Conservation (phyloP, 2,329 filamentous ascomycete species). For the Cadophora luteo-olivacea region DNA sequence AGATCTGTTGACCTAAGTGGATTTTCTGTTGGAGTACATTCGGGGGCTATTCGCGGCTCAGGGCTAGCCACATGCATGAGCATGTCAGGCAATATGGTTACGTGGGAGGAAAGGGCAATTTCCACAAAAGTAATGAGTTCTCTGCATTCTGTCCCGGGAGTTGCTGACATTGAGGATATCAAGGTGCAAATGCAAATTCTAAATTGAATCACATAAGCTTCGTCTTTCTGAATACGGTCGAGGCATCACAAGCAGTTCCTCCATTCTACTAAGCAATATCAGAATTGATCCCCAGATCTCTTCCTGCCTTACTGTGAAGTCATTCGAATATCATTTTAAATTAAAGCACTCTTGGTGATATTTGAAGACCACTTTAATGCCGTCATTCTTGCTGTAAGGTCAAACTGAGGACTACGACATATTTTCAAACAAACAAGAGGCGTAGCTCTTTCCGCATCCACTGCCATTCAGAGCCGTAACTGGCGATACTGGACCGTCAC, state of each 20-base stretch:
- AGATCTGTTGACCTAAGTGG: slow-evolving; percentile 43
- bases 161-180: slow-evolving; percentile 16
- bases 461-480: too few species aligned
- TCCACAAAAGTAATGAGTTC: slow-evolving; percentile 31
- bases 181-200: slow-evolving; percentile 17
- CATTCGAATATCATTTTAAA: not conserved
- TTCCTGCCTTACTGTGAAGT: not conserved
- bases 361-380: not conserved
- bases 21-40: not conserved
- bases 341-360: not conserved
- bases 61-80: slow-evolving; percentile 28
- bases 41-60: not conserved
- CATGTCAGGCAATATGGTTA: slow-evolving; percentile 34
- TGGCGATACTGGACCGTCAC: too few species aligned
- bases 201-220: slow-evolving; percentile 45
- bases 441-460: too few species aligned
- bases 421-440: too few species aligned
- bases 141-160: not conserved
- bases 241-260: not conserved
- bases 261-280: not conserved
- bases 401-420: too few species aligned
- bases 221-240: slow-evolving; percentile 39
- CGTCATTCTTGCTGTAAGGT: too few species aligned
- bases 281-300: not conserved
- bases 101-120: slow-evolving; percentile 42